A percentile compares a stretch with the other conserved stretches of the same genome.
phyloP scores from a whole-genome alignment of 257 asterid genomes.

The Solanum clarkiae region DNA sequence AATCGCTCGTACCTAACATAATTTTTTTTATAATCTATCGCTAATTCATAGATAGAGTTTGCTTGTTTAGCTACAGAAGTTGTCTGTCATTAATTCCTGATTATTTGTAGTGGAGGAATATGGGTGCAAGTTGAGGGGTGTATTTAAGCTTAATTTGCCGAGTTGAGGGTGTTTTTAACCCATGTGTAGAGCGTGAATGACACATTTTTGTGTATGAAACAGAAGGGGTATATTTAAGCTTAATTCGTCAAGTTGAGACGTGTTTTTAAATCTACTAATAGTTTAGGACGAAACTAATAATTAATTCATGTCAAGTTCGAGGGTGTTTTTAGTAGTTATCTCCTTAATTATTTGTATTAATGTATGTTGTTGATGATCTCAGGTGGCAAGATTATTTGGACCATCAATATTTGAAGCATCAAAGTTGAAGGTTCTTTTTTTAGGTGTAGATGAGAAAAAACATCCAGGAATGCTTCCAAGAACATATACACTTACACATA shows the following conservation, averaged over 20 bases:
- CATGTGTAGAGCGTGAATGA: too few relatives aligned
- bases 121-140: too few relatives aligned
- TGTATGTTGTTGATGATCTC: background rate
- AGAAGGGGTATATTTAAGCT: too few relatives aligned
- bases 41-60: background rate
- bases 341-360: background rate
- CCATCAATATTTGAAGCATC: slow-evolving; percentile 77
- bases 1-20: background rate
- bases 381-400: slow-evolving; percentile 87
- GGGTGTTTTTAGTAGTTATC: too few relatives aligned
- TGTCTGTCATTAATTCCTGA: background rate
- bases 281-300: too few relatives aligned
- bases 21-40: background rate
- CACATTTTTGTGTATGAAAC: too few relatives aligned
- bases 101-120: too few relatives aligned
- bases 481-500: slow-evolving; percentile 66
- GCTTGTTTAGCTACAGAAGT: background rate
- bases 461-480: slow-evolving; percentile 63
- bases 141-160: too few relatives aligned
- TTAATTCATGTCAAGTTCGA: too few relatives aligned
- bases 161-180: too few relatives aligned
- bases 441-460: slow-evolving; percentile 51
- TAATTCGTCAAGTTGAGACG: too few relatives aligned
- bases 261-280: too few relatives aligned
- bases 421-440: slow-evolving; percentile 50